phyloP scores from a whole-genome alignment of 2,329 filamentous ascomycete species.

The Ophiosphaerella narmari region DNA sequence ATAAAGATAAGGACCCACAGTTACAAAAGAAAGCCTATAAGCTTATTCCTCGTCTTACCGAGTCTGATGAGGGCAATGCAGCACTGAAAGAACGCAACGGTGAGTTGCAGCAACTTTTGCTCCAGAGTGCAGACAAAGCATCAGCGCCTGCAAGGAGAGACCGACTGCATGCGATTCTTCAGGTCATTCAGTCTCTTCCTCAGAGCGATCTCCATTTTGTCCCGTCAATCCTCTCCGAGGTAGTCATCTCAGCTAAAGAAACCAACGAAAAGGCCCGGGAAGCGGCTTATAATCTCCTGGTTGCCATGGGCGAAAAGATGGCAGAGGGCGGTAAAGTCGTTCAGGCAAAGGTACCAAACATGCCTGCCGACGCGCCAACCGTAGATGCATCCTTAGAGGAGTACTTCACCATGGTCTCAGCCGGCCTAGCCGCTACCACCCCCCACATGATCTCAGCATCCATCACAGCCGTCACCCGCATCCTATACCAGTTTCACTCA shows the following conservation, averaged over 20 bases:
- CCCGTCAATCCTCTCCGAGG: constrained; percentile 85
- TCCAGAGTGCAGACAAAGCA: constrained; percentile 80
- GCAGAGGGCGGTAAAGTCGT: constrained; percentile 75
- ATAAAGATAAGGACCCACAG: constrained; percentile 82
- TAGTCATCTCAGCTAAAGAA: constrained; percentile 96
- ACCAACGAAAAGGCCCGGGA: constrained; percentile 94
- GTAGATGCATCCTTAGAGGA: constrained; percentile 86
- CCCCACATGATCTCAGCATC: constrained; percentile 97
- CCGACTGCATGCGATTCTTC: constrained; percentile 78
- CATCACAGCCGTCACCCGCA: constrained; percentile 92
- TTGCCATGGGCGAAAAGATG: constrained; percentile 86
- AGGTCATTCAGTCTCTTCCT: constrained; percentile 79
- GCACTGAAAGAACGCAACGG: constrained; percentile 75
- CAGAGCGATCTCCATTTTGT: constrained; percentile 86
- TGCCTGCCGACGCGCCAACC: constrained; percentile 78
- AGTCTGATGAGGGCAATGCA: constrained; percentile 75
- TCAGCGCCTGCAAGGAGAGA: constrained; percentile 86
- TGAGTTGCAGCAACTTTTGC: constrained; percentile 81
- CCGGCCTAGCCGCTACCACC: constrained; percentile 87
- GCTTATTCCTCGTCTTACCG: constrained; percentile 86
- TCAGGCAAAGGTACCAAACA: constrained; percentile 84
- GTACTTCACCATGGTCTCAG: constrained; percentile 97
- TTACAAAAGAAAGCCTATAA: constrained; percentile 99
- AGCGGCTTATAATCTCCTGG: constrained; percentile 85
- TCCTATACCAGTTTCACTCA: constrained; percentile 87